A percentile compares a stretch with the other conserved stretches of the same genome.
Conservation (phyloP, 164 flowering plant genomes). For the Cinnamomum micranthum region DNA sequence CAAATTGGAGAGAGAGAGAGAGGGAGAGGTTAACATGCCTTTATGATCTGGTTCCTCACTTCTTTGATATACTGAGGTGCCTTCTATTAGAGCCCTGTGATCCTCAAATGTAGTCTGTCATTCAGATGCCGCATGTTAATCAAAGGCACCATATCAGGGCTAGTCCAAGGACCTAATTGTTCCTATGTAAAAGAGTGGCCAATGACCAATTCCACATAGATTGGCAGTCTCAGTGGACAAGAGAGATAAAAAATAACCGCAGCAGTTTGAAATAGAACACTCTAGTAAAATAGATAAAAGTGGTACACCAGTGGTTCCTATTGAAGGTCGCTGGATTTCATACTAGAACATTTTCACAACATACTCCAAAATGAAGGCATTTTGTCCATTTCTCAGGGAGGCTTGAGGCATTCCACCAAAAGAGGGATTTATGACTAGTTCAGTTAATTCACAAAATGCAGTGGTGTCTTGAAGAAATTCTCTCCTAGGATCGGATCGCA, state of each 20-base stretch:
- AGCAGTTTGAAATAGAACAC: background rate
- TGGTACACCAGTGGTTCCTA: no score
- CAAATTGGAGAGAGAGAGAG: background rate
- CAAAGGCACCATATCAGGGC: background rate
- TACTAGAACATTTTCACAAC: no score
- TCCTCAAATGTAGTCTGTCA: constrained; percentile 52
- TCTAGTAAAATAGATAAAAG: background rate
- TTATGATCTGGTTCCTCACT: constrained; percentile 33
- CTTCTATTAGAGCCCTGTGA: constrained; percentile 47
- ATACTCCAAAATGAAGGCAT: no score
- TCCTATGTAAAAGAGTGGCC: background rate
- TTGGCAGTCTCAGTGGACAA: background rate
- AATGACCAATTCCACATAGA: background rate
- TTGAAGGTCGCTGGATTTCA: no score
- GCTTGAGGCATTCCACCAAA: no score
- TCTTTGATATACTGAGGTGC: constrained; percentile 38
- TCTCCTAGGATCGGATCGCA: no score
- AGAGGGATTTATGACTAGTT: no score
- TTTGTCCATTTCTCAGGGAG: no score
- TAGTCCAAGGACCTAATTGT: background rate
- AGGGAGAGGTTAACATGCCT: constrained; percentile 13
- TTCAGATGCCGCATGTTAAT: background rate
- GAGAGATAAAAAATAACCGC: no score
- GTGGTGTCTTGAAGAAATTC: no score
- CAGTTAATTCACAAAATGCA: no score